Percentiles rank a stretch among this genome's conserved stretches.
phyloP scores from a whole-genome alignment of 441 rosid genomes.

The Flueggea neowawraea region DNA sequence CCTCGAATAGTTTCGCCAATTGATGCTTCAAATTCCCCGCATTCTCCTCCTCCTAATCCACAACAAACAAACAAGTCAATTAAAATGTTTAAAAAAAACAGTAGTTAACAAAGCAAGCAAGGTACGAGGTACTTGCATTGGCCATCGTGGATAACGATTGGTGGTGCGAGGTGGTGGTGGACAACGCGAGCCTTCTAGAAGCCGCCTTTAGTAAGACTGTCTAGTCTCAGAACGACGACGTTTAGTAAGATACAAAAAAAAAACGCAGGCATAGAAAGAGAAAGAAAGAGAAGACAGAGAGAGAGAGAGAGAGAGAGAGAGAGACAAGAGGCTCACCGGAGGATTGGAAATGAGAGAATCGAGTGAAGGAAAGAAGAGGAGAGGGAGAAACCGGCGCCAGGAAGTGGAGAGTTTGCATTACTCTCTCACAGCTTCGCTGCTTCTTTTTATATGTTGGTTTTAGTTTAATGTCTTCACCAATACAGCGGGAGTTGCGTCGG shows the following conservation, averaged over 20 bases:
- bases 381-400: conserved; percentile 45
- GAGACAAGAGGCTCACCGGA: conserved; percentile 16
- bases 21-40: conserved; percentile 55
- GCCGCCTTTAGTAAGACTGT: conserved; percentile 56
- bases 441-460: too few species aligned
- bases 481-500: too few species aligned
- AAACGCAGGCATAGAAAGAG: neutral
- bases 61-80: conserved; percentile 13
- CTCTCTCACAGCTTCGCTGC: too few species aligned
- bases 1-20: conserved; percentile 55
- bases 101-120: neutral
- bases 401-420: neutral
- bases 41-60: conserved; percentile 46
- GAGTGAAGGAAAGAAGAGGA: conserved; percentile 33
- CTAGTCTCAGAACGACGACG: conserved; percentile 45
- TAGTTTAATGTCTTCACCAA: too few species aligned
- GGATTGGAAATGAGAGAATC: conserved; percentile 24
- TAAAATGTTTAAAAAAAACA: neutral
- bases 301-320: conserved; percentile 3
- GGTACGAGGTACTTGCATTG: conserved; percentile 33
- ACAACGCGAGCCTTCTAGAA: conserved; percentile 38
- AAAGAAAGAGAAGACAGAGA: conserved; percentile 2
- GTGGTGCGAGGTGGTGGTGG: conserved; percentile 20
- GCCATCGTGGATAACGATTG: conserved; percentile 57
- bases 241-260: neutral